Evolutionary conservation across 805 yeast genomes (phyloP).

Genomic region (Candida broadrunensis): DNA sequence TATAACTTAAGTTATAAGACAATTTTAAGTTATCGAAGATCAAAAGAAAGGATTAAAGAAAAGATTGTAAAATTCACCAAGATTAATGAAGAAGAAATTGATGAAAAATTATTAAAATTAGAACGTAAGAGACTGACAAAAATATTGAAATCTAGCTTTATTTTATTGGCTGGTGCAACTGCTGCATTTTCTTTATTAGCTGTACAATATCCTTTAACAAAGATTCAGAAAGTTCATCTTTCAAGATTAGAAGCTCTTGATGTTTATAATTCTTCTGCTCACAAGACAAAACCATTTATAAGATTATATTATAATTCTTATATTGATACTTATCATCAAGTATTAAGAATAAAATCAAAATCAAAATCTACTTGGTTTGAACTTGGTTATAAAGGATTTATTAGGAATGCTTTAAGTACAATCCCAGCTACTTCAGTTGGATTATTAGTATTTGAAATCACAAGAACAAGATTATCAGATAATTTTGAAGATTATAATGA

Average conservation of each 20-base stretch:
- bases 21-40: constrained; percentile 39
- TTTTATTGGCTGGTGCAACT: constrained; percentile 80
- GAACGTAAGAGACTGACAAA: constrained; percentile 40
- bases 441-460: constrained; percentile 75
- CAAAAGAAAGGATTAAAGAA: constrained; percentile 41
- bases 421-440: constrained; percentile 91
- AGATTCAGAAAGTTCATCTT: constrained; percentile 75
- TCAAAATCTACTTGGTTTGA: constrained; percentile 56
- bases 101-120: constrained; percentile 19
- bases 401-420: constrained; percentile 65
- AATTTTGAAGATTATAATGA: constrained; percentile 22
- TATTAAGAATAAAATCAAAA: constrained; percentile 50
- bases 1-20: constrained; percentile 46
- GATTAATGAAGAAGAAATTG: constrained; percentile 14
- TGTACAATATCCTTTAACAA: constrained; percentile 79
- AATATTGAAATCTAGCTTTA: constrained; percentile 63
- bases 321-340: constrained; percentile 66
- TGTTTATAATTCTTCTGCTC: constrained; percentile 41
- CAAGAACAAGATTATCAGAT: constrained; percentile 50
- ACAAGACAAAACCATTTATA: constrained; percentile 28
- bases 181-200: constrained; percentile 77
- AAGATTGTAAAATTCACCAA: constrained; percentile 11
- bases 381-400: constrained; percentile 78
- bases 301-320: constrained; percentile 72
- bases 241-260: constrained; percentile 80